phyloP scores from a whole-genome alignment of 1,284 basidiomycete species.

The Melampsora larici-populina region DNA sequence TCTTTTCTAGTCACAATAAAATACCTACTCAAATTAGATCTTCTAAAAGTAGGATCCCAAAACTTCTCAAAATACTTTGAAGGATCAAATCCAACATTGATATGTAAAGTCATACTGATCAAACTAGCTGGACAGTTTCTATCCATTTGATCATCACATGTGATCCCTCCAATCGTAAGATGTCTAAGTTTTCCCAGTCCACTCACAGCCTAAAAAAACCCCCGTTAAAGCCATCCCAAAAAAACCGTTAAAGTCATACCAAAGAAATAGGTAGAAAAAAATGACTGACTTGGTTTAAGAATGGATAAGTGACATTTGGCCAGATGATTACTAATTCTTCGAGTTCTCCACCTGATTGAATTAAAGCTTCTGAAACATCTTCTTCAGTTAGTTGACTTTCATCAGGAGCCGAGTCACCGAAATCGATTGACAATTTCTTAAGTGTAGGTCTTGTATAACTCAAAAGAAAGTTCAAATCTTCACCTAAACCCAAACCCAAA shows the following conservation, averaged over 20 bases:
- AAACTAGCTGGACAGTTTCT: not conserved
- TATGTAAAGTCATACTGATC: conserved; percentile 9
- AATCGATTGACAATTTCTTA: conserved; percentile 21
- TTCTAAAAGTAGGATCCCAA: not conserved
- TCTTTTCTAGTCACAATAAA: not conserved
- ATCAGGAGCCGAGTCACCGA: conserved; percentile 9
- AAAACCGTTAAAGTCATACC: not conserved
- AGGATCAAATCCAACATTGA: not conserved
- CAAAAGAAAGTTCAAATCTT: conserved; percentile 24
- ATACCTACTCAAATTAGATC: not conserved
- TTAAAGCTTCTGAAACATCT: conserved; percentile 10
- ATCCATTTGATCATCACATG: conserved; percentile 1
- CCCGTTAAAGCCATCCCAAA: too few relatives aligned
- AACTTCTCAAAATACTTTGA: not conserved
- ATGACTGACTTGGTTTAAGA: conserved; percentile 25
- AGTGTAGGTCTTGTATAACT: conserved; percentile 23
- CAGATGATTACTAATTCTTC: conserved; percentile 18
- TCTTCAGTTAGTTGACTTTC: conserved; percentile 25
- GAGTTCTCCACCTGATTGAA: conserved; percentile 17
- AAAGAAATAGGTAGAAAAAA: not conserved
- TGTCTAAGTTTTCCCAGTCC: conserved; percentile 4
- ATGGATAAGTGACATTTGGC: conserved; percentile 24
- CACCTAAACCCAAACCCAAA: too few relatives aligned
- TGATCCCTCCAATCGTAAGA: conserved; percentile 1
- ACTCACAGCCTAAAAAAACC: conserved; percentile 7